Evolutionary conservation across 192 early-diverging fungal species (phyloP).

Genomic region (Coemansia reversa): DNA sequence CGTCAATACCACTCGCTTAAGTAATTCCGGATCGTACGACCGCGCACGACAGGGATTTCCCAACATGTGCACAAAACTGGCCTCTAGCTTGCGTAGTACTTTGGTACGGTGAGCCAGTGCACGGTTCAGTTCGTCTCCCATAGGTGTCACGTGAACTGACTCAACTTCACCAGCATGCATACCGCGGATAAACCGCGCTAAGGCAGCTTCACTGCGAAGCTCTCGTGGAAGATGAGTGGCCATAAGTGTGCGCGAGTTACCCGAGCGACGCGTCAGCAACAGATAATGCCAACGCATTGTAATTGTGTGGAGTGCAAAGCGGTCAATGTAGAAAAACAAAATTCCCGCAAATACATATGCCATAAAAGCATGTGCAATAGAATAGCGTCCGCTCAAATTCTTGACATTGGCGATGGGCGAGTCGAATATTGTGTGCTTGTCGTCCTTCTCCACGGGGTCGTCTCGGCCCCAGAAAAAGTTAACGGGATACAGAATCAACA

Average conservation of each 20-base stretch:
- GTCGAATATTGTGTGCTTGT: conserved; percentile 43
- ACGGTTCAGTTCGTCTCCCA: conserved; percentile 52
- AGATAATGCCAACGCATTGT: conserved; percentile 56
- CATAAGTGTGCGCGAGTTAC: conserved; percentile 65
- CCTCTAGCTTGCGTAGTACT: conserved; percentile 57
- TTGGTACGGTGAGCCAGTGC: conserved; percentile 52
- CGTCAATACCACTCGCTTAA: conserved; percentile 35
- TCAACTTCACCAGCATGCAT: conserved; percentile 65
- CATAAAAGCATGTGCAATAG: conserved; percentile 33
- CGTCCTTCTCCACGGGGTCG: conserved; percentile 1
- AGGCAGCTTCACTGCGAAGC: conserved; percentile 53
- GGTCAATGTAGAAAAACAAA: conserved; percentile 51
- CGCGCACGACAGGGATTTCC: conserved; percentile 69
- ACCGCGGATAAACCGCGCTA: conserved; percentile 61
- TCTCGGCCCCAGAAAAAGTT: conserved; percentile 43
- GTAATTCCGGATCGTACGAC: conserved; percentile 61
- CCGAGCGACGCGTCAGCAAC: conserved; percentile 44
- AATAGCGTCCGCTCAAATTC: conserved; percentile 24
- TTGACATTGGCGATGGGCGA: conserved; percentile 40
- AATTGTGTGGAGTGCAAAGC: conserved; percentile 50
- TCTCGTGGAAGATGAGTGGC: conserved; percentile 64
- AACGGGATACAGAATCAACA: conserved; percentile 45
- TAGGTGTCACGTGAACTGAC: conserved; percentile 62
- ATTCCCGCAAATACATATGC: conserved; percentile 48
- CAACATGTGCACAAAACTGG: conserved; percentile 57